Percentiles rank a stretch among this genome's conserved stretches.
phyloP scores from a whole-genome alignment of 192 early-diverging fungal genomes.

The Podila verticillata region DNA sequence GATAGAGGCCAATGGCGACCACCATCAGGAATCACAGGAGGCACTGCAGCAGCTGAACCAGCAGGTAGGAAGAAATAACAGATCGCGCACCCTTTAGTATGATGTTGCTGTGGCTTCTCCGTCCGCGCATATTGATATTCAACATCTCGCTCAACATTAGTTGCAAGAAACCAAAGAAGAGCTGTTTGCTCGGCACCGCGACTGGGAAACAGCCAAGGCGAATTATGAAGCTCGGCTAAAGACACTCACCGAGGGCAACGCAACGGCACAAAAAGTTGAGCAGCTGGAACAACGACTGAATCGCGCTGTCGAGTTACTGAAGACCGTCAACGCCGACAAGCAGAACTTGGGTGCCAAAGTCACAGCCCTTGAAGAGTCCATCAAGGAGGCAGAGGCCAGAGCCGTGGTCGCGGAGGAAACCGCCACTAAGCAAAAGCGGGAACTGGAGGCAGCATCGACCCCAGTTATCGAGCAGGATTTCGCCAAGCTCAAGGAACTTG shows the following conservation, averaged over 20 bases:
- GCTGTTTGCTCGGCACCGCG: constrained; percentile 22
- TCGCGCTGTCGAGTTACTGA: constrained; percentile 26
- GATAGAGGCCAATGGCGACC: constrained; percentile 47
- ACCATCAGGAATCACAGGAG: constrained; percentile 19
- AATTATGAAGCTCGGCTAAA: constrained; percentile 39
- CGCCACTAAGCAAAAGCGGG: background rate
- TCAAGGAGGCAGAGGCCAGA: constrained; percentile 1
- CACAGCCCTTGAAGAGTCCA: constrained; percentile 11
- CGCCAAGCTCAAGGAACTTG: constrained; percentile 1
- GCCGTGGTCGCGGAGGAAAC: constrained; percentile 5
- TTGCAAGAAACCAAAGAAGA: constrained; percentile 27
- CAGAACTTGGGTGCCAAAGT: constrained; percentile 15
- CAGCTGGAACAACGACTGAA: constrained; percentile 31
- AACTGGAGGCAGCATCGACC: background rate
- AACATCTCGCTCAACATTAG: constrained; percentile 9
- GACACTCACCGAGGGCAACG: constrained; percentile 28
- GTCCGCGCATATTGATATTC: background rate
- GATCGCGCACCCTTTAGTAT: background rate
- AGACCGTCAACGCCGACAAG: constrained; percentile 28
- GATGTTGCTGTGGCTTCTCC: background rate
- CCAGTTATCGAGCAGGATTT: background rate
- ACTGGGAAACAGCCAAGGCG: constrained; percentile 39
- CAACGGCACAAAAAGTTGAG: constrained; percentile 40
- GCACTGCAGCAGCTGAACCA: constrained; percentile 22
- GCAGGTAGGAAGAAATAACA: constrained; percentile 8